Base-by-base conservation (phyloP, 169 alveolate genomes). In the Cryptosporidium tyzzeri region DNA sequence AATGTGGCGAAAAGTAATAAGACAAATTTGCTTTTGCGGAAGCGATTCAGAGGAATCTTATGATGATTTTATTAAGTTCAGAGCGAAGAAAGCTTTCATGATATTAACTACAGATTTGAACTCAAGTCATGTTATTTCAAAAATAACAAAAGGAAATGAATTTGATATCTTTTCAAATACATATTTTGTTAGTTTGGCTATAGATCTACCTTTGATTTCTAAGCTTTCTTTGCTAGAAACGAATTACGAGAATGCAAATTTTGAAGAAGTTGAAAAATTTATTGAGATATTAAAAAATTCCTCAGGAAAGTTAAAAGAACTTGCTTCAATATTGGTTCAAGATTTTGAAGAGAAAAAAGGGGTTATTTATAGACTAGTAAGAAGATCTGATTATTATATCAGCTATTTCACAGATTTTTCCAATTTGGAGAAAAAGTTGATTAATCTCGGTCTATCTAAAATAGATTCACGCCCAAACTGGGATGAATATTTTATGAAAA, bases 401-500 rank as follows among this genome's bases (percentile, higher is more conserved):
- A n/a, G 69, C 29, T 21, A 45, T 37, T 37, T 59, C 59, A 41
- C 59, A 23, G 51, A 61, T 23, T 59, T 58, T 26, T 29, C 35
- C 23, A 74, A 75, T 59, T 59, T 75, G 37, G 86, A 75, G 59
- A 55, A 10, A 14, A 39, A 75, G 37, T 10, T 75, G 9, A 10
- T n/a, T 37, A 23, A 37, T 14, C 31, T 61, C 3, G 50, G 31
- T 8, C 8, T 61, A 37, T 37, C 37, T 39, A 59, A 55, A 23
- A 14, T 75, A 21, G 61, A 59, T 37, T 61, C 58, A 59, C 45
- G 95, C 7, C 95, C 95, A 18, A 70, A 65, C 35, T 95, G 97
- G 97, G 96, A 95, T 61, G 71, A 93, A 33, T 96, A 96, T 70
- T 96, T 95, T 84, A 94, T 95, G 94, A 92, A 94, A 55, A 59